Evolutionary conservation across 1,139 yeast species (phyloP), one percentile per base, ranked within the genome.

Genomic region (Komagataea norvegica): DNA sequence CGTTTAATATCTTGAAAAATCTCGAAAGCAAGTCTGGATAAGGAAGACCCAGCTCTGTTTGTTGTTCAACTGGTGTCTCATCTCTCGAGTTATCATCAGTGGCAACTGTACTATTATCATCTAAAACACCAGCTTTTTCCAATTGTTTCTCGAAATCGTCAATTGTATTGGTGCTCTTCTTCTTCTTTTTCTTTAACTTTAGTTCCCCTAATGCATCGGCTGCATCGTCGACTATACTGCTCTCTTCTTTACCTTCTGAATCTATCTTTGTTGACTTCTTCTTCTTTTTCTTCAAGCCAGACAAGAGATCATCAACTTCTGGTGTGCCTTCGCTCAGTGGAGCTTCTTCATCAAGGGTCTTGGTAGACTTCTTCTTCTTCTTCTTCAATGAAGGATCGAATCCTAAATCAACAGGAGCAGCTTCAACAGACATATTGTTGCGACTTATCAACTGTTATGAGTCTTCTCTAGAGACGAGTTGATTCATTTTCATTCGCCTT

Each of bases 101-200:
- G 15, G 30, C 38, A 17, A 31, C 31, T 11, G 31, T 30, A 30
- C 38, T 53, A 33, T 65, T 68, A 27, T 62, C 70, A 34, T 74
- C 80, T 43, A 74, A 74, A 37, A 89, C 73, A 57, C 97, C 97
- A 17, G 96, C 97, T 60, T 85, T 73, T 60, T 86, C 95, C 55
- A 91, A 73, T 59, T 85, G 86, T 58, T 84, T 84, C 53, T 89
- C 97, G 59, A 91, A 89, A 49, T 85, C 96, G 48, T 81, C 77
- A 36, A 76, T 72, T 34, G 67, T 79, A 34, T 71, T 64, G 35
- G 76, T 73, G 48, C 75, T 70, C 29, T 72, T 65, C 72, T 79
- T 79, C 74, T 75, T 76, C 77, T 80, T 80, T 75, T 88, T 89
- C 68, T 79, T 79, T 61, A 87, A 73, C 43, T 79, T 75, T 53